These are phyloP conservation scores for Ustilago esculenta DNA, from an alignment of 1,284 basidiomycete genomes.

Conservation along the genomic window DNA sequence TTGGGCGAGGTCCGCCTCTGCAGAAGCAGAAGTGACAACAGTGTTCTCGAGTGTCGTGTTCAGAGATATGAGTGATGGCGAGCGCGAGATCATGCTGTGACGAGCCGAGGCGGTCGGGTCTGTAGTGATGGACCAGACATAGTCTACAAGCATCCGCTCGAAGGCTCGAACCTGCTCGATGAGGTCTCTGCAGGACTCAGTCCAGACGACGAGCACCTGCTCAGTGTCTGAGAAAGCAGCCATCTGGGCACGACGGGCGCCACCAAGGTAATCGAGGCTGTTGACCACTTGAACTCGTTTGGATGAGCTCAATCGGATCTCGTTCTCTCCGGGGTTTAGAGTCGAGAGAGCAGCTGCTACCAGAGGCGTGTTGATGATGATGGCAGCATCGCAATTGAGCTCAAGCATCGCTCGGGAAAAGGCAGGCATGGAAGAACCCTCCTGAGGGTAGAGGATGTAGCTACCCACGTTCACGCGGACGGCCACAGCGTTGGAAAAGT, in stretches of 20 bases:
- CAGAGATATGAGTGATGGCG: conserved; percentile 26
- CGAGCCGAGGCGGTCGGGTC: conserved; percentile 25
- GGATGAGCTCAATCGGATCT: conserved; percentile 41
- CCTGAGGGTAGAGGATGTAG: conserved; percentile 43
- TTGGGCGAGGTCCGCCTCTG: conserved; percentile 12
- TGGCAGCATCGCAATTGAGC: conserved; percentile 81
- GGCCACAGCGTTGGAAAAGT: conserved; percentile 42
- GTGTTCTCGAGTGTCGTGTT: conserved; percentile 21
- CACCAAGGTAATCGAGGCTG: conserved; percentile 73
- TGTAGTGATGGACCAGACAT: conserved; percentile 73
- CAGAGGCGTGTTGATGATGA: conserved; percentile 80
- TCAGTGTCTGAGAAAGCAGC: conserved; percentile 84
- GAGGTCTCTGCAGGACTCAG: conserved; percentile 73
- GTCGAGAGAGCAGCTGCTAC: conserved; percentile 75
- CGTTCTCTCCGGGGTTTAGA: conserved; percentile 62
- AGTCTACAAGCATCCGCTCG: conserved; percentile 80
- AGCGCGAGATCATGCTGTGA: conserved; percentile 31
- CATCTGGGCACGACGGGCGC: conserved; percentile 82
- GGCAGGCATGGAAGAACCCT: conserved; percentile 24
- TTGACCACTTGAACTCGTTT: conserved; percentile 62
- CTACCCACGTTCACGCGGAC: conserved; percentile 42
- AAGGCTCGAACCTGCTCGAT: conserved; percentile 70
- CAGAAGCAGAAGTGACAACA: conserved; percentile 14
- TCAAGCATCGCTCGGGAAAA: conserved; percentile 72
- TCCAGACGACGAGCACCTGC: conserved; percentile 78